These are phyloP conservation scores for Cydonia oblonga DNA, from an alignment of 331 rosid genomes.

Conservation along the genomic window DNA sequence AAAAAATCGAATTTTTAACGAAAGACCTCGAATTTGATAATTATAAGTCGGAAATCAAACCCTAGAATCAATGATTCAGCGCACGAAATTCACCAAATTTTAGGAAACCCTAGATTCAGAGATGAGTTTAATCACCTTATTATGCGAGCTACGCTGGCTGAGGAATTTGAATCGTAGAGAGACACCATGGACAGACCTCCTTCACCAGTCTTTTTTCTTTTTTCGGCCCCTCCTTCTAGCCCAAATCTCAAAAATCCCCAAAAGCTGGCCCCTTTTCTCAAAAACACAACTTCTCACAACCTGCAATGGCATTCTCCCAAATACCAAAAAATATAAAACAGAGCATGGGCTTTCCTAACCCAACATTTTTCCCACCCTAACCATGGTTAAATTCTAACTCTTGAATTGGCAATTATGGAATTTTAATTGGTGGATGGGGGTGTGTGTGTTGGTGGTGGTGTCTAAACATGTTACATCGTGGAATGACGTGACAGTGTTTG, in stretches of 20 bases:
- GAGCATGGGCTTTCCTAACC: constrained; percentile 6
- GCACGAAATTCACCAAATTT: neutral
- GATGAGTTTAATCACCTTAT: constrained; percentile 1
- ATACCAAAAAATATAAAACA: neutral
- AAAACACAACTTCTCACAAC: constrained; percentile 10
- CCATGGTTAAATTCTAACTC: constrained; percentile 17
- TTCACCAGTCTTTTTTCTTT: constrained; percentile 13
- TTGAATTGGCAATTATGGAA: neutral
- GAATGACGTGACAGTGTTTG: neutral
- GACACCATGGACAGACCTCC: constrained; percentile 25
- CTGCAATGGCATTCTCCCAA: neutral
- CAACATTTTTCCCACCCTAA: neutral
- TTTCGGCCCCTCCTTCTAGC: constrained; percentile 21
- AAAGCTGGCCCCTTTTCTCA: constrained; percentile 13
- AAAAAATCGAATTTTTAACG: neutral
- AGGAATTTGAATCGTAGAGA: constrained; percentile 23
- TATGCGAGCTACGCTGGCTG: constrained; percentile 3
- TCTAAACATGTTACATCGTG: neutral
- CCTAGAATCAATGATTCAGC: constrained; percentile 4
- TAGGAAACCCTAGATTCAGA: neutral
- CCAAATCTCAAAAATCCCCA: constrained; percentile 22
- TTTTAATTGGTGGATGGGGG: neutral
- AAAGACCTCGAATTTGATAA: neutral
- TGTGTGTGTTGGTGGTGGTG: neutral
- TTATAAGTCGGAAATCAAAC: constrained; percentile 1